Base-by-base conservation (phyloP, 805 yeast species). In the Lachancea waltii region DNA sequence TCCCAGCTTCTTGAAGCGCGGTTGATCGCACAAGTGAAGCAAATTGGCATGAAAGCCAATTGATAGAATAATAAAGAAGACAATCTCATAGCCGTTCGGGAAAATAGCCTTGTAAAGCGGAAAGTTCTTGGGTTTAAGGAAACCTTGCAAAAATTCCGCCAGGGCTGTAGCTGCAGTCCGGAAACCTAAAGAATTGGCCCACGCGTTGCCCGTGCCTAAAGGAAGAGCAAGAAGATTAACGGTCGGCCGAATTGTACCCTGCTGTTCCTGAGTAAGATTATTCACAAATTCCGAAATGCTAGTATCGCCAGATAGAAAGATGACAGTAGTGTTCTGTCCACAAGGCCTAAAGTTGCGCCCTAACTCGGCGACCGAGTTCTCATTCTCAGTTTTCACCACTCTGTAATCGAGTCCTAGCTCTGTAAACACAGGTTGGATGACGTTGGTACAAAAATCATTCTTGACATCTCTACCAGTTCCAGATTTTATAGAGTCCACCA, bases 1-100 rank as follows among this genome's bases (percentile, higher is more conserved):
- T 1, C 95, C 96, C 43, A 70, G 64, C 35, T 67, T 67, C 20
- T 87, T 67, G 56, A 81, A 62, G 47, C 80, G 81, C 0, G 80
- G 77, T 0, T 78, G 68, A 46, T 85, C 90, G 36, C 89, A 76
- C 40, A 81, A 81, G 21, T 89, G 89, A 2, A 89, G 87, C 35
- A 89, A 60, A 3, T 87, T 75, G 2, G 96, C 86, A 60, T 89
- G 97, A 45, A 86, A 74, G 0, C 81, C 94, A 85, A 95, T 79
- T 0, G 95, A 83, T 0, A 77, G 68, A 7, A 87, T 94, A 2
- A 85, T 85, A 13, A 73, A 42, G 52, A 79, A 64, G 2, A 53
- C 42, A 4, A 57, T 34, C 1, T 42, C 41, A 4, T 34, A 35
- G 3, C 53, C 54, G 30, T 52, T 45, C 3, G 68, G 68, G 24